Evolutionary conservation across 495 filamentous ascomycete genomes (phyloP), one percentile per base, ranked within the genome.

Genomic region (Beverwykella pulmonaria): DNA sequence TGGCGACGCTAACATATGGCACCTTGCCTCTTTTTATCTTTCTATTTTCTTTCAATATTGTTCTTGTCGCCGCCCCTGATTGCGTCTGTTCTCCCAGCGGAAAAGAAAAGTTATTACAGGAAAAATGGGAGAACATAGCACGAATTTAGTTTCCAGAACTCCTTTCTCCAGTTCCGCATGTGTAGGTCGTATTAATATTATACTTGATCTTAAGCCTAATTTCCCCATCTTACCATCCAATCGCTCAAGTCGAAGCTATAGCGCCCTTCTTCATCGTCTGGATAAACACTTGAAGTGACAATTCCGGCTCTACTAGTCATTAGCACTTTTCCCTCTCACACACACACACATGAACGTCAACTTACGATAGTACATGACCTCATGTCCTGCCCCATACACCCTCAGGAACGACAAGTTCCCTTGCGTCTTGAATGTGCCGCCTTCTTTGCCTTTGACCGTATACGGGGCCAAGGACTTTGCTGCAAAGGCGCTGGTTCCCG

Each of bases 321-420:
- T 25, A 39, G 20, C 17, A 41, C 6, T 10, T 3, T 15, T 60
- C 39, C 15, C 14, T n/a, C n/a, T n/a, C n/a, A n/a, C 39, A 8
- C 8, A 9, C 27, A 59, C 15, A 7, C 1, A 22, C 34, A 49
- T 30, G 2, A n/a, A 6, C 15, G 17, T 17, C 14, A 44, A 74
- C 71, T 63, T 68, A 81, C 75, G 79, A 72, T 82, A 83, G 61
- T 77, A 82, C 19, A 78, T 76, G 34, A 84, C 77, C 62, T 82
- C 79, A 69, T 86, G 83, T 2, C 84, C 83, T 0, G 83, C 82
- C 0, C 75, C 81, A 70, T 78, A 84, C 1, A 86, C 82, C 29
- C 76, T 74, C 67, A 85, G 69, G 69, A 81, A 85, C 27, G 74
- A 77, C 29, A 87, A 75, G 60, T 84, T 84, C 12, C 76, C 81